phyloP scores from a whole-genome alignment of 2,329 filamentous ascomycete genomes.

The Rhexocercosporidium sp. region DNA sequence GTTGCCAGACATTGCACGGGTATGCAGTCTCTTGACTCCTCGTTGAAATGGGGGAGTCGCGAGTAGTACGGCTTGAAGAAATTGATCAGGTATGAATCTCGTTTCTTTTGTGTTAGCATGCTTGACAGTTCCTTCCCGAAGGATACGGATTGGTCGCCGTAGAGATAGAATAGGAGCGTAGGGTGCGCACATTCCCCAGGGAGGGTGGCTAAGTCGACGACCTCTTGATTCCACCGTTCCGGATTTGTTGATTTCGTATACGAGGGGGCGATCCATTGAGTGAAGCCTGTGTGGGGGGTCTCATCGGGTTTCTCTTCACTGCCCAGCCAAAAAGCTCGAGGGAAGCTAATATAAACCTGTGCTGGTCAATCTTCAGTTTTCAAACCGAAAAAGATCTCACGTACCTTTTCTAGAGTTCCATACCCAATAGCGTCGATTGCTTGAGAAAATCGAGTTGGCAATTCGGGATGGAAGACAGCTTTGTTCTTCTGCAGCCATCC shows the following conservation, averaged over 20 bases:
- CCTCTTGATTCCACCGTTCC: conserved; percentile 63
- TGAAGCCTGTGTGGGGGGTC: conserved; percentile 52
- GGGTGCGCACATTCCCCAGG: conserved; percentile 56
- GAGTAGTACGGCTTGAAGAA: conserved; percentile 72
- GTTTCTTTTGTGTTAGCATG: conserved; percentile 25
- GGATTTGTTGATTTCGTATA: conserved; percentile 59
- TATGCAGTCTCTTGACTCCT: conserved; percentile 50
- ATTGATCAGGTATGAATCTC: conserved; percentile 40
- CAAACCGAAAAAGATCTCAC: not conserved
- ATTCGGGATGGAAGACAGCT: conserved; percentile 48
- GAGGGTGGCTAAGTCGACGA: conserved; percentile 64
- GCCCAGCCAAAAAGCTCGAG: conserved; percentile 63
- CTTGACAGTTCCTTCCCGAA: conserved; percentile 37
- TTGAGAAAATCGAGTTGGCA: conserved; percentile 49
- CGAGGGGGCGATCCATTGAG: conserved; percentile 62
- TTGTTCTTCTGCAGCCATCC: conserved; percentile 54
- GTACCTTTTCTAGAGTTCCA: conserved; percentile 57
- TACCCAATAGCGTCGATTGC: conserved; percentile 54
- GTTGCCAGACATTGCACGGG: conserved; percentile 64
- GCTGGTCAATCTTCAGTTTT: not conserved
- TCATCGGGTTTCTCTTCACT: conserved; percentile 16
- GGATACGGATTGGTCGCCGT: conserved; percentile 49
- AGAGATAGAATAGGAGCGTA: conserved; percentile 70
- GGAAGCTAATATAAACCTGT: conserved; percentile 57
- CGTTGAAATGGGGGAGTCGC: conserved; percentile 61